Percentiles rank a stretch among this genome's conserved stretches.
Conservation (phyloP, 345 rosid genomes). For the Leavenworthia alabamica region DNA sequence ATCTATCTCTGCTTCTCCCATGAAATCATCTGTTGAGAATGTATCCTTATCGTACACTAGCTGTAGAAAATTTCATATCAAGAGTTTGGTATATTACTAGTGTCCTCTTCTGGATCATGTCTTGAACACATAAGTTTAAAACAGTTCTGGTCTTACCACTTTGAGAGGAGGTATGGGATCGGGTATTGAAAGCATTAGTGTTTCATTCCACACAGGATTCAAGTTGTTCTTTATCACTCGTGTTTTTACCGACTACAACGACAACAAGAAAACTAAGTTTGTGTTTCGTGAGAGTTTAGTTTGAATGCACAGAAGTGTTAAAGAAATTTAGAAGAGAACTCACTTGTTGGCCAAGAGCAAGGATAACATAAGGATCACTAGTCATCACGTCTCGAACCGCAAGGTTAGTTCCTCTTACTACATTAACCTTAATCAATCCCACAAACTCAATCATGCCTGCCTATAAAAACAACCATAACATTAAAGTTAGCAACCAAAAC, state of each 20-base stretch:
- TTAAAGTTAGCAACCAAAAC: not conserved
- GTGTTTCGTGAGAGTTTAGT: not conserved
- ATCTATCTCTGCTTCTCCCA: constrained; percentile 99
- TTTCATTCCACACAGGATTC: constrained; percentile 98
- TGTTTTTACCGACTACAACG: constrained; percentile 75
- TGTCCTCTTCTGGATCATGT: not conserved
- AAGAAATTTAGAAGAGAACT: constrained; percentile 28
- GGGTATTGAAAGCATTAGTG: constrained; percentile 89
- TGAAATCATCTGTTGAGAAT: constrained; percentile 78
- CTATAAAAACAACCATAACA: constrained; percentile 42
- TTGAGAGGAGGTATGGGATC: constrained; percentile 79
- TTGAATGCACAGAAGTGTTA: not conserved
- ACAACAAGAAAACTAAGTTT: not conserved
- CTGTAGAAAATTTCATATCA: constrained; percentile 35
- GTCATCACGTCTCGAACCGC: constrained; percentile 80
- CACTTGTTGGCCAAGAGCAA: constrained; percentile 82
- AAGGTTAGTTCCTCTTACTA: constrained; percentile 90
- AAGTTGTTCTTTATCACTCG: constrained; percentile 89
- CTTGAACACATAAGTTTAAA: not conserved
- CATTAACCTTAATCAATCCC: constrained; percentile 91
- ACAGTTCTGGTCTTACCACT: constrained; percentile 49
- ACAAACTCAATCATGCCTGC: constrained; percentile 96
- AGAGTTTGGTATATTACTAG: not conserved
- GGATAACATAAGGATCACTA: constrained; percentile 93
- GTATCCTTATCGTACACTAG: constrained; percentile 86